Base-by-base conservation (phyloP, 352 stramenopile genomes). In the Phytophthora rubi region DNA sequence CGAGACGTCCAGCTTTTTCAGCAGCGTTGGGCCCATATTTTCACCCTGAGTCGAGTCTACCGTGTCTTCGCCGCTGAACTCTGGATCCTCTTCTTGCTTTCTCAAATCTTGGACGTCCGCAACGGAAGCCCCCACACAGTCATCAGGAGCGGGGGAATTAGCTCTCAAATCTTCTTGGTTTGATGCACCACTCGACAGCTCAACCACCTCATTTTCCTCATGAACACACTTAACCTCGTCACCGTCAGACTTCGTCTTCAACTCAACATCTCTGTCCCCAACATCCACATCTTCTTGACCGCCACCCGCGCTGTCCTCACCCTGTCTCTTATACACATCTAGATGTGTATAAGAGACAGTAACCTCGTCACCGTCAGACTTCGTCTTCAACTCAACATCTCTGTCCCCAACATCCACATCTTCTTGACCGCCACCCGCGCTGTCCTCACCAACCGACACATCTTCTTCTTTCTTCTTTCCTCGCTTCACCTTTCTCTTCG, bases 161-260 rank as follows among this genome's bases (percentile, higher is more conserved):
- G 48, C 51, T 18, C 45, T 66, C 33, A 15, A n/a, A 53, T 68
- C 55, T 7, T 68, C 68, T 42, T 75, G 68, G 12, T 75, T 75
- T 4, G 55, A 68, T 12, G 6, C 21, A 1, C 6, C 37, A 30
- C 3, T 57, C 7, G 13, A 28, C 12, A 6, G 0, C 18, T 61
- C 56, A 23, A 28, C 26, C 9, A 5, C 37, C 13, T 42, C 30
- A 5, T 59, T 28, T 15, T 35, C 39, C 23, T 53, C 30, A 1
- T 53, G 10, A 12, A n/a, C 26, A 9, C 44, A 18, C 1, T 59
- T 59, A 32, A 13, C 67, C 21, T 62, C 61, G 15, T 61, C 37
- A 49, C 16, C 21, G 6, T 55, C 32, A n/a, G 2, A 7, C 12
- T n/a, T 44, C 39, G 7, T 28, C 37, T 32, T 37, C 53, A 10